Evolutionary conservation across 2,329 filamentous ascomycete species (phyloP).

Genomic region (Colletotrichum kahawae): DNA sequence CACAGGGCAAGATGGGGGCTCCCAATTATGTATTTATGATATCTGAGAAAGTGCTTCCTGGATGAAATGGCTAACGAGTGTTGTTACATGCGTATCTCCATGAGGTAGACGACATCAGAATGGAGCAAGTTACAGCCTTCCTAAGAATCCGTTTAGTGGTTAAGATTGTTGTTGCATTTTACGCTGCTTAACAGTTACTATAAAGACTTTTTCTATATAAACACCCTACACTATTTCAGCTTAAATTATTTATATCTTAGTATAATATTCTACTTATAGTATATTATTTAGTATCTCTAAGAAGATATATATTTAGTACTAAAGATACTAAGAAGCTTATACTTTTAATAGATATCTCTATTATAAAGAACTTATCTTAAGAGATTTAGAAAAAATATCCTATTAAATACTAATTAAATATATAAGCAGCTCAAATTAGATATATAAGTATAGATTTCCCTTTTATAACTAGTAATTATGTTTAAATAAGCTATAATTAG

Average conservation of each 20-base stretch:
- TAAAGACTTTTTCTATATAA: neutral
- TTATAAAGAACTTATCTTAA: too few relatives aligned
- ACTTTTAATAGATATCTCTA: too few relatives aligned
- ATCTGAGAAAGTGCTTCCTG: neutral
- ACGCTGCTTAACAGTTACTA: fast-evolving
- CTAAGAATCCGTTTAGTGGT: neutral
- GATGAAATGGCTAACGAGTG: neutral
- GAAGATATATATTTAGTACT: too few relatives aligned
- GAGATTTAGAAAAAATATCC: too few relatives aligned
- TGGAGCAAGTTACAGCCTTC: neutral
- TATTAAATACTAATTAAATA: too few relatives aligned
- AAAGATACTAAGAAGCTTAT: too few relatives aligned
- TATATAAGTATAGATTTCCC: too few relatives aligned
- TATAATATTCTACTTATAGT: neutral
- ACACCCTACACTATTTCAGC: neutral
- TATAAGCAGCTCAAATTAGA: too few relatives aligned
- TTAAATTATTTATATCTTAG: fast-evolving
- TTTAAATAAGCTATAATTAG: too few relatives aligned
- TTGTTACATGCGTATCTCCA: neutral
- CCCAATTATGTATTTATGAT: neutral
- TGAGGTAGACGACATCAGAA: neutral
- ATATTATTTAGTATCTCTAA: too few relatives aligned
- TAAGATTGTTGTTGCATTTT: neutral
- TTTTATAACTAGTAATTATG: too few relatives aligned
- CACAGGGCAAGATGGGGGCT: neutral